Evolutionary conservation across 805 yeast genomes (phyloP).

Genomic region (Yarrowia keelungensis): DNA sequence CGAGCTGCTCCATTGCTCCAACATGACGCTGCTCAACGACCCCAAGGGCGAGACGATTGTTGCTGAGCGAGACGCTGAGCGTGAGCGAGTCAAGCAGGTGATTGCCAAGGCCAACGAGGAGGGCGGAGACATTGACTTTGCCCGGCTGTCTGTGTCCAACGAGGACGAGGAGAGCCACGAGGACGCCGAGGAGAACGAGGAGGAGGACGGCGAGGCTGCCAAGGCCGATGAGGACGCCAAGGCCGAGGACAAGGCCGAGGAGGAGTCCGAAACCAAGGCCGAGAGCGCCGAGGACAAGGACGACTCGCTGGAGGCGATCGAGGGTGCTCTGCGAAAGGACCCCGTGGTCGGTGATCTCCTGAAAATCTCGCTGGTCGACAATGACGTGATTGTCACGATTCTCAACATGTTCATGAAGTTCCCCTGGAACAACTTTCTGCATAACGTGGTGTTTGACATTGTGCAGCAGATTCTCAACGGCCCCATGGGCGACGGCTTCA

Average conservation of each 20-base stretch:
- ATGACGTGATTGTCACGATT: conserved; percentile 70
- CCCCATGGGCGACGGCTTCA: conserved; percentile 81
- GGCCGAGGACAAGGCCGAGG: conserved; percentile 1
- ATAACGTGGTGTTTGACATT: conserved; percentile 95
- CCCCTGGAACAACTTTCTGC: conserved; percentile 98
- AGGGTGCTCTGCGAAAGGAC: conserved; percentile 56
- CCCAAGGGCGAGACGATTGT: conserved; percentile 72
- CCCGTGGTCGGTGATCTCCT: conserved; percentile 88
- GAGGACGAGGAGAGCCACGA: conserved; percentile 41
- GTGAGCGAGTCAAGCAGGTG: conserved; percentile 58
- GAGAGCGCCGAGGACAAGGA: conserved; percentile 43
- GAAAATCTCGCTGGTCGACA: conserved; percentile 82
- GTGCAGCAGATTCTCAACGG: conserved; percentile 95
- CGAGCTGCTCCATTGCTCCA: conserved; percentile 94
- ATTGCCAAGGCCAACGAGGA: conserved; percentile 44
- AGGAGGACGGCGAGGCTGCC: conserved; percentile 5
- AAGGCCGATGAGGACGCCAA: background rate
- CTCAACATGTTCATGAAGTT: conserved; percentile 76
- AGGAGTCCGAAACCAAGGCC: background rate
- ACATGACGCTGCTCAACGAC: conserved; percentile 89
- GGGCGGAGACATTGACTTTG: conserved; percentile 40
- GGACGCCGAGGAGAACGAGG: conserved; percentile 17
- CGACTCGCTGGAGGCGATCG: conserved; percentile 48
- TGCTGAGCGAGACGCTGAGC: conserved; percentile 68
- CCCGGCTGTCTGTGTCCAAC: conserved; percentile 46